Evolutionary conservation across 1,284 basidiomycete species (phyloP).

Genomic region (Ustilago crameri): DNA sequence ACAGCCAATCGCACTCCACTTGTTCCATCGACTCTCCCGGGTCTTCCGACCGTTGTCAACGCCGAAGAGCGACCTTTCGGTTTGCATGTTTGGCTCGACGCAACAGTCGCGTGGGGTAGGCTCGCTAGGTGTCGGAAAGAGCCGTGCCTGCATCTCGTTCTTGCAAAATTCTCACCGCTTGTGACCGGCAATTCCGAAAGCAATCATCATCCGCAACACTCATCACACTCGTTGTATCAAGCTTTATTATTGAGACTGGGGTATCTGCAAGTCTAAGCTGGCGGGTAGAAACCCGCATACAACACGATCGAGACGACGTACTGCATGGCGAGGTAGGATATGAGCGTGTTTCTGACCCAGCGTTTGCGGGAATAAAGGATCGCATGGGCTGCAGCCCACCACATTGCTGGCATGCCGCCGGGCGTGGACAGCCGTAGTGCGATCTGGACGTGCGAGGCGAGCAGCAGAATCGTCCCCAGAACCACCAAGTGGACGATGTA

Average conservation of each 20-base stretch:
- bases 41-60: too few species aligned
- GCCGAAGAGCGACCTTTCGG: too few species aligned
- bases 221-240: too few species aligned
- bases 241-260: too few species aligned
- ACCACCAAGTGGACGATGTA: slow-evolving; percentile 78
- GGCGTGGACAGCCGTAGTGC: slow-evolving; percentile 81
- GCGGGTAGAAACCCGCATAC: slow-evolving; percentile 88
- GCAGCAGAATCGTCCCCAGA: slow-evolving; percentile 74
- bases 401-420: slow-evolving; percentile 77
- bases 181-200: too few species aligned
- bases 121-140: slow-evolving; percentile 13
- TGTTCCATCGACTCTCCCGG: too few species aligned
- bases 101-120: too few species aligned
- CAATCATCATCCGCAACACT: too few species aligned
- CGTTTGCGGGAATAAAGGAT: slow-evolving; percentile 70
- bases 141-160: slow-evolving; percentile 11
- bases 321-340: slow-evolving; percentile 82
- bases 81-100: too few species aligned
- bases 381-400: slow-evolving; percentile 80
- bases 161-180: background rate
- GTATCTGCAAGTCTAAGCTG: slow-evolving; percentile 73
- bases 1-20: too few species aligned
- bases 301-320: slow-evolving; percentile 78
- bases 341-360: slow-evolving; percentile 67
- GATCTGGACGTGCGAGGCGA: slow-evolving; percentile 90